Percentiles rank a stretch among this genome's conserved stretches.
Conservation (phyloP, 192 early-diverging fungal genomes). For the Geranomyces variabilis region DNA sequence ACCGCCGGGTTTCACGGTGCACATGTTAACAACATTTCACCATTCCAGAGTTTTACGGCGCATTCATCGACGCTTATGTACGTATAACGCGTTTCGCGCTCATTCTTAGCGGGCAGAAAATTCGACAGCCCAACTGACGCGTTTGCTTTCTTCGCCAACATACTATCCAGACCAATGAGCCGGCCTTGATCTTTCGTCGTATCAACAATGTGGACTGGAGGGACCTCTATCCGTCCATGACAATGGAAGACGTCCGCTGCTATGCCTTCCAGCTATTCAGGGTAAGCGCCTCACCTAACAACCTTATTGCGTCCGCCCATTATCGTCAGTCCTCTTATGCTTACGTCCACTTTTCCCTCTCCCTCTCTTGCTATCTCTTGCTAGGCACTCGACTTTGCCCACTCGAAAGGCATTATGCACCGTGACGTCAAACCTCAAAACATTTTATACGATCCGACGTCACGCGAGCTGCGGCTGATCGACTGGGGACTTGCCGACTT, state of each 20-base stretch:
- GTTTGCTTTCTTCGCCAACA: neutral
- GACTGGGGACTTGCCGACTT: conserved; percentile 57
- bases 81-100: neutral
- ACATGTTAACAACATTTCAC: no score
- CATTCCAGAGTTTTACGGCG: conserved; percentile 16
- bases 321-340: no score
- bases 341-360: no score
- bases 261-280: conserved; percentile 41
- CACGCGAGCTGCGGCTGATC: conserved; percentile 41
- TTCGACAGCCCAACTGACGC: neutral
- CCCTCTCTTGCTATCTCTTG: neutral
- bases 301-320: no score
- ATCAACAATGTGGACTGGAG: conserved; percentile 39
- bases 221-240: conserved; percentile 41
- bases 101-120: no score
- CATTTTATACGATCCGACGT: conserved; percentile 42
- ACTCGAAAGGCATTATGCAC: conserved; percentile 54
- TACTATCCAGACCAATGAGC: conserved; percentile 18
- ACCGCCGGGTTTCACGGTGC: neutral
- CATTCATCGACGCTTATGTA: conserved; percentile 12
- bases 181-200: conserved; percentile 36
- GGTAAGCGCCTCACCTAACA: neutral
- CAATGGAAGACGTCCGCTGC: conserved; percentile 29
- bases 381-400: conserved; percentile 36
- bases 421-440: conserved; percentile 60